Conservation (phyloP, 1,284 basidiomycete species). For the Ceratobasidium sp. region DNA sequence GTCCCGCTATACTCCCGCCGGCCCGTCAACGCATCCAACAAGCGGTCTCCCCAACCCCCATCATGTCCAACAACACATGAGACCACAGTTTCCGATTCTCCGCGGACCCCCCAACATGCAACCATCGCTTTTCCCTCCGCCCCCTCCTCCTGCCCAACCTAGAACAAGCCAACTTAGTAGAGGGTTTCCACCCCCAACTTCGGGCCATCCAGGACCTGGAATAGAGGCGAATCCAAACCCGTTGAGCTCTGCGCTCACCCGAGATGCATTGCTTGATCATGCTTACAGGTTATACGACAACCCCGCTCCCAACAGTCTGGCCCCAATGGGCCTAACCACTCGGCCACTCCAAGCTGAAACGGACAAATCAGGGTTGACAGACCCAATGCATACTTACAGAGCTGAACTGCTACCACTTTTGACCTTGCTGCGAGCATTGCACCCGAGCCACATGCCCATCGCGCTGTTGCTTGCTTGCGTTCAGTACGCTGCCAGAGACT, state of each 20-base stretch:
- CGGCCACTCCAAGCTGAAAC: constrained; percentile 1
- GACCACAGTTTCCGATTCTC: too few relatives aligned
- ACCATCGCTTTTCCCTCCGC: too few relatives aligned
- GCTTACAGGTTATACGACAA: constrained; percentile 45
- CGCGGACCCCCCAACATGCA: too few relatives aligned
- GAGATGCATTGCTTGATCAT: constrained; percentile 46
- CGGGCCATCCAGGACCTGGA: neutral
- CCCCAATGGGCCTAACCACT: constrained; percentile 40
- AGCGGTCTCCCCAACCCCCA: neutral
- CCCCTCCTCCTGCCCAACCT: constrained; percentile 15
- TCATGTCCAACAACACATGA: neutral
- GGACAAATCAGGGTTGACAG: neutral
- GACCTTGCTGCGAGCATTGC: constrained; percentile 46
- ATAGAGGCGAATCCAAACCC: constrained; percentile 36
- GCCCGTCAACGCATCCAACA: neutral
- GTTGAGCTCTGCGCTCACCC: constrained; percentile 42
- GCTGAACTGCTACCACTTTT: constrained; percentile 48
- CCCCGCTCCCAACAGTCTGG: constrained; percentile 20
- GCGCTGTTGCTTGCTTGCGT: constrained; percentile 51
- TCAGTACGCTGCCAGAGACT: constrained; percentile 49
- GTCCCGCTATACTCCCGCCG: neutral
- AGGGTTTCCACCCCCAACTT: neutral
- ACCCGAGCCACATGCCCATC: constrained; percentile 50
- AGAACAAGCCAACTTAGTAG: neutral
- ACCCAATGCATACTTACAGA: constrained; percentile 41